Evolutionary conservation across 176 grass and related monocot genomes (phyloP), one percentile per base, ranked within the genome.

Genomic region (Oryza meyeriana): DNA sequence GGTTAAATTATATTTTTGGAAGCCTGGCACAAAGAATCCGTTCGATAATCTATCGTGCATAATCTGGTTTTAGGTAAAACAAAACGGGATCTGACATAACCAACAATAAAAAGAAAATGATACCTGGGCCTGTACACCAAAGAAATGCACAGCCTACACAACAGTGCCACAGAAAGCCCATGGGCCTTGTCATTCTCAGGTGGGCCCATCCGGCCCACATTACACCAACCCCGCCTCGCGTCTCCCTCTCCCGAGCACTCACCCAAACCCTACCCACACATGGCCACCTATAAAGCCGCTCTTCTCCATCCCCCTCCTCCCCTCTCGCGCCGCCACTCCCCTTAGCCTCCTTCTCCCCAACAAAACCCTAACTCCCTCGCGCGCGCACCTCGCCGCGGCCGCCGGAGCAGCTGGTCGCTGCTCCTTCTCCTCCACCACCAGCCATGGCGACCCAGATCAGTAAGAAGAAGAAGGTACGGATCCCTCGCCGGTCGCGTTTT

Each of bases 391-490:
- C 71, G 1, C 39, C 32, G 71, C 71, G 57, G 87, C n/a, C 75
- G 80, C 57, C 77, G 64, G 44, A 62, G 81, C 61, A 25, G 73
- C 70, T 45, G 73, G 67, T 9, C n/a, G 55, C 55, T 59, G 55
- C 86, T 61, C 35, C n/a, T 24, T 26, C 6, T 89, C 82, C 64
- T 8, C 83, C 32, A 6, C 77, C 72, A 34, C 78, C 70, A 74
- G 33, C 48, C 86, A 93, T 97, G 91, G 86, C 91, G 78, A 83
- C 91, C 82, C 94, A 97, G 81, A 93, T 93, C 86, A 97, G 94
- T 84, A 97, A 97, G 86, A 97, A 93, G 88, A 93, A 91, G 91
- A 97, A 97, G 94, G 94, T 88, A 84, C 39, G 38, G 24, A 1
- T 12, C 38, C n/a, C 16, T 72, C 18, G 10, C 3, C 8, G 52